A percentile compares a stretch with the other conserved stretches of the same genome.
phyloP scores from a whole-genome alignment of 306 rosid genomes.

The Glycine soja region DNA sequence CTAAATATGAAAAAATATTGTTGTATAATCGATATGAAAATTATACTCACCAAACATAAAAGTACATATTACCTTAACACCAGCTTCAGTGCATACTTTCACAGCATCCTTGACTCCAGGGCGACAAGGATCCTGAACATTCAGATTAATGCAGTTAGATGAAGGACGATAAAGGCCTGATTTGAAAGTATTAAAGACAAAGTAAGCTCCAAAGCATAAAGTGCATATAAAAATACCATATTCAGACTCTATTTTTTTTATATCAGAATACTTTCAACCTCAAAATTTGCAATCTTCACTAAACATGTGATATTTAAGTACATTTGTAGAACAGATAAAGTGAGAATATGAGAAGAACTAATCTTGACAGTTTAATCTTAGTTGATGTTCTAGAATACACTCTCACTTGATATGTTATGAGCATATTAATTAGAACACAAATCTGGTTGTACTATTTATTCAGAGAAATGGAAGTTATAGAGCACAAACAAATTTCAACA shows the following conservation, averaged over 20 bases:
- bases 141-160: slow-evolving; percentile 39
- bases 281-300: slow-evolving; percentile 18
- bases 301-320: background rate
- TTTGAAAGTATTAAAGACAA: slow-evolving; percentile 24
- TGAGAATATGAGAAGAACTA: background rate
- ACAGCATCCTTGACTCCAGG: slow-evolving; percentile 84
- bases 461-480: slow-evolving; percentile 23
- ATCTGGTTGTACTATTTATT: background rate
- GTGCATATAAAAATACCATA: slow-evolving; percentile 14
- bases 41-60: slow-evolving; percentile 43
- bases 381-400: background rate
- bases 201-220: slow-evolving; percentile 25
- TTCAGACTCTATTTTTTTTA: background rate
- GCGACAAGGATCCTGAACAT: slow-evolving; percentile 94
- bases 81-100: slow-evolving; percentile 74
- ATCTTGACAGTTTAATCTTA: background rate
- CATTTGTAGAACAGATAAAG: background rate
- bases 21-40: slow-evolving; percentile 27
- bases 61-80: slow-evolving; percentile 78
- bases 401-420: background rate
- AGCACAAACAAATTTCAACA: slow-evolving; percentile 2
- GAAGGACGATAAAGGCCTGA: slow-evolving; percentile 31
- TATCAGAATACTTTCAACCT: slow-evolving; percentile 5
- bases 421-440: background rate
- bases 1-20: slow-evolving; percentile 24